Evolutionary conservation across 176 grass and related monocot species (phyloP), one percentile per base, ranked within the genome.

Genomic region (Stipa capillata): DNA sequence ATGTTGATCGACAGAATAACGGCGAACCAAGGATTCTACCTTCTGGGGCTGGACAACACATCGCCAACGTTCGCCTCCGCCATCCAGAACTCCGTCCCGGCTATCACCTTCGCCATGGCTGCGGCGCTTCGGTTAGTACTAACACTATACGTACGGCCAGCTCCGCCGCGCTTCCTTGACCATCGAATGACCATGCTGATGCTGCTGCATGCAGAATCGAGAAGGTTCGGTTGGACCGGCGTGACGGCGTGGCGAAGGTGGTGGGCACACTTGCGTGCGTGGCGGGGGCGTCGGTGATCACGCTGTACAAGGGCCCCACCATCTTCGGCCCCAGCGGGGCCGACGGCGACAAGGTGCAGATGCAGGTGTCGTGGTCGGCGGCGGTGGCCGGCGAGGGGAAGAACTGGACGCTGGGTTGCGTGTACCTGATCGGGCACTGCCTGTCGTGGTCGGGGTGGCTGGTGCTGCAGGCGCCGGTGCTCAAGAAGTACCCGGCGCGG

Each of bases 31-130:
- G 96, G 96, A 0, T 99, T 99, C 87, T 99, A 99, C 87, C 90
- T 99, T 0, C 86, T 99, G 1, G 96, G 96, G 11, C 79, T 99
- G 2, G 96, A 99, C 67, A 89, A 99, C 84, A 99, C 96, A 1
- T 95, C 96, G 0, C 96, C 96, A 0, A 99, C 96, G 6, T 99
- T 99, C 69, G 96, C 96, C 49, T 99, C 96, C 4, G 96, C 96
- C 6, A 99, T 99, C 76, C 96, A 99, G 72, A 99, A 99, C 88
- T 99, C 96, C 1, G 92, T 99, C 8, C 96, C 96, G 2, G 96
- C 96, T 57, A 89, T 99, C 92, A 99, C 96, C 83, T 99, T 99
- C 87, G 84, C 86, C 78, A 95, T 99, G 96, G 96, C 96, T 6
- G 96, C 90, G 2, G 85, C 84, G 45, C 87, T 99, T 8, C 78